These are phyloP conservation scores for Suillus subaureus DNA, from an alignment of 768 basidiomycete genomes.

Conservation along the genomic window DNA sequence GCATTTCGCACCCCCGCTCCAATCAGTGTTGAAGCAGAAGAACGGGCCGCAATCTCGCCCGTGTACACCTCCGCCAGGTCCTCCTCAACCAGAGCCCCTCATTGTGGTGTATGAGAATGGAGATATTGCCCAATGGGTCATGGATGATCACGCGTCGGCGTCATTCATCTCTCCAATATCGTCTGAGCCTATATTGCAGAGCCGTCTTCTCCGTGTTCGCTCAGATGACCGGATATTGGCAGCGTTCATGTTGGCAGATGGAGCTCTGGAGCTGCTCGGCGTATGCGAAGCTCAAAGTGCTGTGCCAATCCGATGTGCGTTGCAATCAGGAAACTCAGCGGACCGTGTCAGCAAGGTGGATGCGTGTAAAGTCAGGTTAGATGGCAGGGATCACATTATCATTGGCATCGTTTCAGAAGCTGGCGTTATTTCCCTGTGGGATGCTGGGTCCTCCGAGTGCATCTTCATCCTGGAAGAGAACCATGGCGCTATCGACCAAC, in stretches of 20 bases:
- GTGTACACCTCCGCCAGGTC: constrained; percentile 14
- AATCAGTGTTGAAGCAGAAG: constrained; percentile 19
- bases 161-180: constrained; percentile 48
- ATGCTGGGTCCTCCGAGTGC: constrained; percentile 63
- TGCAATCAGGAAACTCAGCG: constrained; percentile 59
- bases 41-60: constrained; percentile 16
- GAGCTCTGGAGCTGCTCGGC: constrained; percentile 64
- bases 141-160: constrained; percentile 23
- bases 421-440: constrained; percentile 78
- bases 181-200: constrained; percentile 45
- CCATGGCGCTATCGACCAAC: constrained; percentile 55
- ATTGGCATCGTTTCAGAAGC: constrained; percentile 64
- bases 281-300: constrained; percentile 45
- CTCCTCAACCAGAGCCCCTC: constrained; percentile 29
- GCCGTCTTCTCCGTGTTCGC: constrained; percentile 50
- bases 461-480: constrained; percentile 63
- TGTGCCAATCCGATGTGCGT: constrained; percentile 45
- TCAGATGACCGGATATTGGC: constrained; percentile 51
- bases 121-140: constrained; percentile 52
- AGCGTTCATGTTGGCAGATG: constrained; percentile 66
- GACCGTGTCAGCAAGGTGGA: constrained; percentile 58
- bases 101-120: constrained; percentile 64
- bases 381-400: constrained; percentile 52
- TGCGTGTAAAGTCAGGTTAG: constrained; percentile 54
- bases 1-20: constrained; percentile 39